Evolutionary conservation across 768 basidiomycete species (phyloP), one percentile per base, ranked within the genome.

Genomic region (Tylopilus sp.): DNA sequence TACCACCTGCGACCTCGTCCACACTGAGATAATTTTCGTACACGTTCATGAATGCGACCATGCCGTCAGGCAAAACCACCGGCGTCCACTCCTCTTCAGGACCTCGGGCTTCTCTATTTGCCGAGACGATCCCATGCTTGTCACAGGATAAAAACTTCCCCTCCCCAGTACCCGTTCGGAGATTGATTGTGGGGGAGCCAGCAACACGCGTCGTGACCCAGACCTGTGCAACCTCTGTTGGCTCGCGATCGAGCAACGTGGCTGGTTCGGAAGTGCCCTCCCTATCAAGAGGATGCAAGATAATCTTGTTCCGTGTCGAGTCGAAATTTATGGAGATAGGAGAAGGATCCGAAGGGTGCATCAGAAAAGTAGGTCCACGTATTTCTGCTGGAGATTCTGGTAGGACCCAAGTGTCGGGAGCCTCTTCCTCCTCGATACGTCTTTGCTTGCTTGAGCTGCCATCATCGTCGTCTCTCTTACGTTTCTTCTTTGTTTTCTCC

Each of bases 31-130:
- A 94, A 64, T 87, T 95, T 65, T 93, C 91, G 63, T 95, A 94
- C 11, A 90, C 77, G 69, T 86, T 92, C 83, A 85, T 85, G 66
- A 94, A 87, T 8, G 89, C 87, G 44, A 89, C 83, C 86, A 92
- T 90, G 37, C 89, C 90, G 54, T 89, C 89, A 11, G 88, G 83
- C 22, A 90, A 70, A 51, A 93, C 74, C 24, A 92, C 80, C 16
- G 92, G 87, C 4, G 87, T 89, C 90, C 92, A 97, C 70, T 95
- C 93, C 69, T 97, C 93, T 69, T 96, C 91, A 5, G 90, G 88
- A 2, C 93, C 94, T 29, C 93, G 81, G 25, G 93, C 93, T 63
- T 97, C 93, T 42, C 89, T 77, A 65, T 91, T 87, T 40, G 89
- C 86, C 57, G 86, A 82, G 14, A 96, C 86, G 19, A 92, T 74